Conservation (phyloP, 148 eudicot species). For the Drosera capensis region DNA sequence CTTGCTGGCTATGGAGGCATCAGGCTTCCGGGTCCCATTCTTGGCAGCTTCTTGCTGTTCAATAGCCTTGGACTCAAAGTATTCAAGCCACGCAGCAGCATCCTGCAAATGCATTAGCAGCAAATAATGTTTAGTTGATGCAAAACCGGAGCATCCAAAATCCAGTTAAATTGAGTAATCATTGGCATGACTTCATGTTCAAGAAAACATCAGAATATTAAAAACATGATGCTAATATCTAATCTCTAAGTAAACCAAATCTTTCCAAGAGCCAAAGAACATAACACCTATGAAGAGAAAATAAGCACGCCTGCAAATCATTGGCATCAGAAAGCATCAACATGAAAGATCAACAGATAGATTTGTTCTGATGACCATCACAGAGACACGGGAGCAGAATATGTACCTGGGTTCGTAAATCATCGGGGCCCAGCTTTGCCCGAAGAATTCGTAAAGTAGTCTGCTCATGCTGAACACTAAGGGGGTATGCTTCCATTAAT, state of each 20-base stretch:
- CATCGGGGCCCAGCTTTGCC: conserved; percentile 97
- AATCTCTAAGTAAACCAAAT: too few relatives aligned
- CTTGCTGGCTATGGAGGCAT: conserved; percentile 99
- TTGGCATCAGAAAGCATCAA: neutral
- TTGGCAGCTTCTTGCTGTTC: conserved; percentile 3
- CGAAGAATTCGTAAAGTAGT: conserved; percentile 94
- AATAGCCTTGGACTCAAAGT: neutral
- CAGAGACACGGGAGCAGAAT: neutral
- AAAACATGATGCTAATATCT: too few relatives aligned
- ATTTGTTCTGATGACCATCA: neutral
- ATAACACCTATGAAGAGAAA: too few relatives aligned
- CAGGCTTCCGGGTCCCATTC: conserved; percentile 92
- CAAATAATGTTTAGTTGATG: too few relatives aligned
- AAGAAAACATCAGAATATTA: neutral
- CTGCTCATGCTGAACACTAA: conserved; percentile 97
- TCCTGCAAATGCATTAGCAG: conserved; percentile 35
- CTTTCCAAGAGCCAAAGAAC: too few relatives aligned
- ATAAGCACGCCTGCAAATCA: too few relatives aligned
- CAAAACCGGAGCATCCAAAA: neutral
- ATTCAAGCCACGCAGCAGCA: neutral
- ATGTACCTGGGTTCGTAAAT: conserved; percentile 93
- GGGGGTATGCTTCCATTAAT: conserved; percentile 97
- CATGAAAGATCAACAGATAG: neutral
- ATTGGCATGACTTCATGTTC: neutral
- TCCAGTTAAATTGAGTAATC: neutral